Percentiles rank a stretch among this genome's conserved stretches.
Evolutionary conservation across 2,329 filamentous ascomycete genomes (phyloP).

Genomic region (Xylariaceae sp.): DNA sequence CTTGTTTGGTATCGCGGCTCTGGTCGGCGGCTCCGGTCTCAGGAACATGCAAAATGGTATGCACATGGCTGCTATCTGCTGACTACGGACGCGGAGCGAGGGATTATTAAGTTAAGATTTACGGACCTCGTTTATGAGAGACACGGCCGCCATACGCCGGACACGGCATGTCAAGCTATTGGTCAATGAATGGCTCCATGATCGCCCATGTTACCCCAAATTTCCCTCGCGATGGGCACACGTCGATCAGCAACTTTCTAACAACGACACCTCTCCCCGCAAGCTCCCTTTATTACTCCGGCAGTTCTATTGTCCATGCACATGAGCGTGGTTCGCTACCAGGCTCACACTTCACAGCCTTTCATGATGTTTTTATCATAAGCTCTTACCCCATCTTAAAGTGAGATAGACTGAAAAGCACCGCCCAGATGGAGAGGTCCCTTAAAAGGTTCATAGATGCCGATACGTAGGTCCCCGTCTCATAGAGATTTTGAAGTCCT

Average conservation of each 20-base stretch:
- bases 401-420: no score
- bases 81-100: constrained; percentile 18
- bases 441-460: no score
- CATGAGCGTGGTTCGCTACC: no score
- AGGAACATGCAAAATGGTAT: constrained; percentile 8
- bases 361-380: no score
- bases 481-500: constrained; percentile 15
- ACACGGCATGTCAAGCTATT: constrained; percentile 29
- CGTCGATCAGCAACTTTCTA: no score
- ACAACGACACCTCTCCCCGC: no score
- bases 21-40: neutral
- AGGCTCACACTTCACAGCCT: no score
- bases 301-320: no score
- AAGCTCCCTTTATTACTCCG: no score
- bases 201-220: constrained; percentile 29
- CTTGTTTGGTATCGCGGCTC: no score
- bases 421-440: no score
- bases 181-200: constrained; percentile 30
- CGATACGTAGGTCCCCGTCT: constrained; percentile 2
- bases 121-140: constrained; percentile 16
- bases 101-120: constrained; percentile 15
- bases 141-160: constrained; percentile 26
- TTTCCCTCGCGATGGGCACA: constrained; percentile 16
- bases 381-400: no score
- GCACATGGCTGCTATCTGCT: constrained; percentile 7